Percentiles rank a stretch among this genome's conserved stretches.
These are phyloP conservation scores for Acacia pycnantha DNA, from an alignment of 331 rosid genomes.

Conservation along the genomic window DNA sequence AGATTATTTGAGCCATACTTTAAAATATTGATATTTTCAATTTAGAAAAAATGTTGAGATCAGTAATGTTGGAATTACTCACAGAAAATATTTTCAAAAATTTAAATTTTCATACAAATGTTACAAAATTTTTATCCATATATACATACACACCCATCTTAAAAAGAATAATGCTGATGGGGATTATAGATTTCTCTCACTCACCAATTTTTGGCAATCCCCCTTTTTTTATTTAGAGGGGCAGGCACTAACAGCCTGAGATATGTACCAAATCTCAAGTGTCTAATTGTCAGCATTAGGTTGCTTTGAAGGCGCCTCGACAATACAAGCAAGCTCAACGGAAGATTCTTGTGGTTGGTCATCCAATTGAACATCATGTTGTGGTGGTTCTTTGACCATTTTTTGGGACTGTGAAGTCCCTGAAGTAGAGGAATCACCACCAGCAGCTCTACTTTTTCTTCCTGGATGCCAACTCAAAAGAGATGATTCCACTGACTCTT, in stretches of 20 bases:
- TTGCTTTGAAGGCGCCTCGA: slow-evolving; percentile 25
- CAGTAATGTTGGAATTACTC: neutral
- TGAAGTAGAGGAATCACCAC: neutral
- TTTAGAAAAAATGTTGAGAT: neutral
- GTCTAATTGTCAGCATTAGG: neutral
- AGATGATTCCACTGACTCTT: neutral
- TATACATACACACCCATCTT: neutral
- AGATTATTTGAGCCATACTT: neutral
- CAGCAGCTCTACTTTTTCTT: too few species aligned
- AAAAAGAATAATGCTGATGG: neutral
- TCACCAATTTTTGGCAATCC: neutral
- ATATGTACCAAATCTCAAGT: neutral
- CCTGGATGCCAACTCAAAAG: neutral
- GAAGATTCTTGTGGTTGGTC: slow-evolving; percentile 39
- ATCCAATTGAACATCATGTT: slow-evolving; percentile 27
- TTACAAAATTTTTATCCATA: neutral
- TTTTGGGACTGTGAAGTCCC: neutral
- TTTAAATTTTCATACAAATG: neutral
- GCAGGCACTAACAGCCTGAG: neutral
- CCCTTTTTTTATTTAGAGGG: too few species aligned
- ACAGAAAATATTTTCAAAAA: neutral
- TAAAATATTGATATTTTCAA: neutral
- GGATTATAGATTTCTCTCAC: neutral
- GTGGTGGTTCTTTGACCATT: slow-evolving; percentile 41
- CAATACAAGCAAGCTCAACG: slow-evolving; percentile 25